Percentiles rank a stretch among this genome's conserved stretches.
Conservation (phyloP, 805 yeast species). For the Wickerhamomyces bisporus region DNA sequence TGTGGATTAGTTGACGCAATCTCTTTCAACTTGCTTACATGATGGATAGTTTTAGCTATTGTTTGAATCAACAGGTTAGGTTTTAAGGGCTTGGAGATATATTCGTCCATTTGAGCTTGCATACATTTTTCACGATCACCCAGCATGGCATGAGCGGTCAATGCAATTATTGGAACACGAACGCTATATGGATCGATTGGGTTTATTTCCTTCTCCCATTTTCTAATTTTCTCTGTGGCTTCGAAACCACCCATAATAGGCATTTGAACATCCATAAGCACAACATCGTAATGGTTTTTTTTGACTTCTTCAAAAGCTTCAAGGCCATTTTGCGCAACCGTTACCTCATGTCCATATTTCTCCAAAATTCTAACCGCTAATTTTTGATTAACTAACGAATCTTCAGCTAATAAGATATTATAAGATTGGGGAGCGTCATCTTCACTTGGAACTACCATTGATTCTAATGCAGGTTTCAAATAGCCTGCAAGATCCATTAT, state of each 20-base stretch:
- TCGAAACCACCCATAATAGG: slow-evolving; percentile 97
- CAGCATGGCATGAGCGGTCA: slow-evolving; percentile 92
- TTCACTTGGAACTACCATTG: slow-evolving; percentile 74
- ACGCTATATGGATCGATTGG: slow-evolving; percentile 66
- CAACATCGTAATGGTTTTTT: slow-evolving; percentile 67
- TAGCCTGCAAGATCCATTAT: slow-evolving; percentile 78
- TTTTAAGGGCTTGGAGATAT: slow-evolving; percentile 79
- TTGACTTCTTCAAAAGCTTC: slow-evolving; percentile 77
- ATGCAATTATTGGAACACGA: slow-evolving; percentile 82
- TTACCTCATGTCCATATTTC: slow-evolving; percentile 79
- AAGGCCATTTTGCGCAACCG: slow-evolving; percentile 81
- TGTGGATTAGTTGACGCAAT: slow-evolving; percentile 28
- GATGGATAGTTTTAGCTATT: slow-evolving; percentile 71
- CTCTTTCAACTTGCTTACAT: slow-evolving; percentile 53
- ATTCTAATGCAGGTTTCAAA: slow-evolving; percentile 78
- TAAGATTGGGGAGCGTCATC: slow-evolving; percentile 74
- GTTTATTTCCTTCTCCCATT: slow-evolving; percentile 78
- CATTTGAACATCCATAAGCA: slow-evolving; percentile 93
- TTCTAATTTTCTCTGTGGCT: slow-evolving; percentile 79
- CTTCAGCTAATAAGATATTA: slow-evolving; percentile 77
- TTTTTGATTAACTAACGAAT: slow-evolving; percentile 82
- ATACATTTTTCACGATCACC: slow-evolving; percentile 86
- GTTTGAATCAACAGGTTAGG: slow-evolving; percentile 77
- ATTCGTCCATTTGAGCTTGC: slow-evolving; percentile 90
- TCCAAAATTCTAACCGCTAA: slow-evolving; percentile 80